These are phyloP conservation scores for Aaosphaeria arxii DNA, from an alignment of 2,329 filamentous ascomycete genomes.

Conservation along the genomic window DNA sequence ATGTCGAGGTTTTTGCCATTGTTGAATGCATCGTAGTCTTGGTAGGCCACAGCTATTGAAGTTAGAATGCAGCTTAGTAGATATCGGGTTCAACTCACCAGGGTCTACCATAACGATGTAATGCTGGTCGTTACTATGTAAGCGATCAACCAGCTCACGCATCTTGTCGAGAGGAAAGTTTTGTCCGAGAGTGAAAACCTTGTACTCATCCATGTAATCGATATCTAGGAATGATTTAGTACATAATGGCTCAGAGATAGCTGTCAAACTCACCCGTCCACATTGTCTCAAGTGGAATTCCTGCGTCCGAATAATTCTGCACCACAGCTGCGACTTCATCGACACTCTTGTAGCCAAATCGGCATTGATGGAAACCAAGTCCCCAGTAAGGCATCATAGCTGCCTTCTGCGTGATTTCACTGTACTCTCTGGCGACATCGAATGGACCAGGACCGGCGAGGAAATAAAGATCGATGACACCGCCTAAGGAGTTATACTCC, in stretches of 20 bases:
- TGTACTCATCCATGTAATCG: slow-evolving; percentile 62
- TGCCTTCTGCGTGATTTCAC: slow-evolving; percentile 44
- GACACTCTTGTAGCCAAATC: slow-evolving; percentile 52
- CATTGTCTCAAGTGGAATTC: slow-evolving; percentile 67
- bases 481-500: slow-evolving; percentile 75
- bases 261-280: slow-evolving; percentile 57
- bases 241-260: neutral
- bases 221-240: slow-evolving; percentile 46
- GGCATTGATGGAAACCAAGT: slow-evolving; percentile 50
- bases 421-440: slow-evolving; percentile 48
- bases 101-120: slow-evolving; percentile 80
- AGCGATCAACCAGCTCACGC: slow-evolving; percentile 60
- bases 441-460: slow-evolving; percentile 46
- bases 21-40: slow-evolving; percentile 55
- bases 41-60: slow-evolving; percentile 48
- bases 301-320: slow-evolving; percentile 61
- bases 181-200: slow-evolving; percentile 63
- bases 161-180: slow-evolving; percentile 60
- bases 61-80: slow-evolving; percentile 42
- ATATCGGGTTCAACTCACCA: slow-evolving; percentile 5
- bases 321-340: slow-evolving; percentile 64
- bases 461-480: slow-evolving; percentile 66
- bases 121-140: slow-evolving; percentile 65
- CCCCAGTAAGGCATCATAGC: slow-evolving; percentile 53
- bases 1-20: slow-evolving; percentile 56